Evolutionary conservation across 495 filamentous ascomycete species (phyloP), one percentile per base, ranked within the genome.

Genomic region (Hyaloscypha variabilis): DNA sequence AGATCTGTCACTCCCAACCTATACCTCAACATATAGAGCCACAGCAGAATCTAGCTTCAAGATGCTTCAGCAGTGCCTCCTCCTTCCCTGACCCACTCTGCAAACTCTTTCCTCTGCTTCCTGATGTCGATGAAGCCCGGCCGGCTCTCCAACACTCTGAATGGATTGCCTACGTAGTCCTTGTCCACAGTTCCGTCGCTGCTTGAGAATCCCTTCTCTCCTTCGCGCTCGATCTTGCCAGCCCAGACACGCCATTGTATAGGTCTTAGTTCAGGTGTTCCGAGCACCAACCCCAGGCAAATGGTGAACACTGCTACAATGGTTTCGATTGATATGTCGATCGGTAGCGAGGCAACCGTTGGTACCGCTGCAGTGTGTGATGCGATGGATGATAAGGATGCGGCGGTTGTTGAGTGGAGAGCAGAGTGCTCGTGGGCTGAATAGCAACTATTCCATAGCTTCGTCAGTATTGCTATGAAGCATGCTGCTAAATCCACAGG

Each of bases 181-280:
- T 79, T 82, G 56, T 81, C 79, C 17, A 78, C 75, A 59, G 77
- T 70, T 67, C 92, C 91, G 75, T 87, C 83, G 66, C 85, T 86
- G 79, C 90, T 86, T 74, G 86, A 81, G 70, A 93, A 94, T 3
- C 88, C 86, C 60, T 80, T 72, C 83, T 82, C 81, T 79, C 88
- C 81, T 83, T 93, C 88, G 62, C 82, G 83, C 78, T 96, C 91
- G 65, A 92, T 87, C 76, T 91, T 85, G 55, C 91, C 90, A 28
- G 91, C 91, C 92, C 92, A 96, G 64, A 89, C 87, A 25, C 87
- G 85, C 90, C 90, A 93, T 75, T 87, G 87, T 64, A 94, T 89
- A 1, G 91, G 91, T 75, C 90, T 86, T 70, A 92, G 73, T 54
- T 88, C 84, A 31, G 87, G 86, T 0, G 89, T 87, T 19, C 86